These are phyloP conservation scores for Yamadazyma sp. DNA, from an alignment of 1,139 yeast species.

Conservation along the genomic window DNA sequence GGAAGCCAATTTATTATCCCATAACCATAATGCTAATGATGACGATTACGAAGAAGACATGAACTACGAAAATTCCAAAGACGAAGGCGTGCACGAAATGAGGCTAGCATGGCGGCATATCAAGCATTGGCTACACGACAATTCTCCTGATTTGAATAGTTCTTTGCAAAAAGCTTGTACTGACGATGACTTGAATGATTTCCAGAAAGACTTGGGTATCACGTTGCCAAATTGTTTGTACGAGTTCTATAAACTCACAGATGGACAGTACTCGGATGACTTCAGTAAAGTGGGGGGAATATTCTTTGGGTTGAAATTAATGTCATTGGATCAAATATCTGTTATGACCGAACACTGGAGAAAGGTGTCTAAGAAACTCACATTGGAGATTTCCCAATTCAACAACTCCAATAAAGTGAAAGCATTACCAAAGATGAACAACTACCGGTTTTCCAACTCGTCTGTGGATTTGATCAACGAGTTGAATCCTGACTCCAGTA, in stretches of 20 bases:
- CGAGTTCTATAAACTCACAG: constrained; percentile 62
- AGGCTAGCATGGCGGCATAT: constrained; percentile 71
- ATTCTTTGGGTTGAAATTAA: constrained; percentile 60
- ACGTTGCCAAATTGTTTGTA: constrained; percentile 59
- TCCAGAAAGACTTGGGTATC: constrained; percentile 62
- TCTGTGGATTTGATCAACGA: constrained; percentile 13
- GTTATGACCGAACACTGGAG: constrained; percentile 70
- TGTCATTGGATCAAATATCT: constrained; percentile 65
- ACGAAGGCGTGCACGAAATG: constrained; percentile 62
- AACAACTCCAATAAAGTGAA: constrained; percentile 20
- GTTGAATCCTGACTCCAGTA: constrained; percentile 8
- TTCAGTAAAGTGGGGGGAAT: constrained; percentile 58
- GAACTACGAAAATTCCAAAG: constrained; percentile 7
- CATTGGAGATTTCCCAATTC: constrained; percentile 27
- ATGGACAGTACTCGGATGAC: constrained; percentile 59
- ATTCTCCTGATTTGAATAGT: constrained; percentile 56
- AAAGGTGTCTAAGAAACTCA: constrained; percentile 53
- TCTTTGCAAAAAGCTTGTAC: constrained; percentile 67
- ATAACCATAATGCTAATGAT: constrained; percentile 24
- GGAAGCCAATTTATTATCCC: constrained; percentile 32
- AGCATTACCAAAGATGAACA: constrained; percentile 27
- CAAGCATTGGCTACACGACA: constrained; percentile 56
- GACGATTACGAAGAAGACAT: constrained; percentile 13
- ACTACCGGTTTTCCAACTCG: constrained; percentile 13
- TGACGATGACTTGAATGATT: constrained; percentile 56